Evolutionary conservation across 169 alveolate species (phyloP).

Genomic region (Cryptosporidium bovis): DNA sequence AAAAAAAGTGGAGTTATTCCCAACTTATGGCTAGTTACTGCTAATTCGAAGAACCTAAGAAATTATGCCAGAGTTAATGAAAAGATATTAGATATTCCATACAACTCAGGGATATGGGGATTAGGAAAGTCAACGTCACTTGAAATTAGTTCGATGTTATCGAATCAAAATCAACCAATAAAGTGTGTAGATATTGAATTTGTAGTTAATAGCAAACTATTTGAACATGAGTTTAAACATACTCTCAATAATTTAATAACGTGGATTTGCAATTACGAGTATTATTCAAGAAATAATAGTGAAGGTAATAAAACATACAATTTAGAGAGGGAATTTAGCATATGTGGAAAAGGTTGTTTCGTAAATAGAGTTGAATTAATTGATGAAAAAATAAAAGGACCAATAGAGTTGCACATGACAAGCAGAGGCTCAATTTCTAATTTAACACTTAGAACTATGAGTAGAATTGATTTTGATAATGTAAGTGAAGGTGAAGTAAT

Average conservation of each 20-base stretch:
- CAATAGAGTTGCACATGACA: conserved; percentile 24
- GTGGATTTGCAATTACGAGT: conserved; percentile 32
- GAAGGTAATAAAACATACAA: background rate
- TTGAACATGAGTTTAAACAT: background rate
- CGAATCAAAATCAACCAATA: conserved; percentile 40
- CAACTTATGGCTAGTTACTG: conserved; percentile 36
- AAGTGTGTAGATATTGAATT: conserved; percentile 50
- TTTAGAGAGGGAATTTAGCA: conserved; percentile 53
- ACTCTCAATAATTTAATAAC: background rate
- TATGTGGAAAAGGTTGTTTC: conserved; percentile 7
- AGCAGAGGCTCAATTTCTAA: conserved; percentile 69
- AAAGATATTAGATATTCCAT: conserved; percentile 65
- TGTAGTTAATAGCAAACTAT: conserved; percentile 1
- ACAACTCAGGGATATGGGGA: conserved; percentile 86
- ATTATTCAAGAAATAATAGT: conserved; percentile 5
- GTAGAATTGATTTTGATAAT: background rate
- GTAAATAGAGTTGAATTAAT: conserved; percentile 24
- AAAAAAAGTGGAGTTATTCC: conserved; percentile 13
- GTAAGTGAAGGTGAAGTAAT: background rate
- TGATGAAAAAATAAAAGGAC: conserved; percentile 12
- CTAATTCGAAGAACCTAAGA: conserved; percentile 26
- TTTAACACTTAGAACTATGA: conserved; percentile 4
- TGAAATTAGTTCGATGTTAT: conserved; percentile 34
- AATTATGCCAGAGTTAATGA: background rate
- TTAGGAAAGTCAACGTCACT: conserved; percentile 80